These are phyloP conservation scores for Coriaria nepalensis DNA, from an alignment of 306 rosid genomes.

Conservation along the genomic window DNA sequence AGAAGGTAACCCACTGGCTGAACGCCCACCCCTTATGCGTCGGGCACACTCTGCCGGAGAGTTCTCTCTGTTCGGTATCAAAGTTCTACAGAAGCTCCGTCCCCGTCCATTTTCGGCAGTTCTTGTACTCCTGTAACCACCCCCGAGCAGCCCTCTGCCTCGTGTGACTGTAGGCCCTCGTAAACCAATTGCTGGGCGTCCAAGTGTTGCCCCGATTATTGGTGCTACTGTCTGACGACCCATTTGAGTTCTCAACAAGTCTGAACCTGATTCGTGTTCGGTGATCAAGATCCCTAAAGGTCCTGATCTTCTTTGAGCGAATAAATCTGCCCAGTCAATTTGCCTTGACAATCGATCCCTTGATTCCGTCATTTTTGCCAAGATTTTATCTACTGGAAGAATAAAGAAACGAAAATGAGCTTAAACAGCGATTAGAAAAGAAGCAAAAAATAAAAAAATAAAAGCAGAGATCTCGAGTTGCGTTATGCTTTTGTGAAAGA, in stretches of 20 bases:
- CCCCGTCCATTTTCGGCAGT: constrained; percentile 21
- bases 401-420: no score
- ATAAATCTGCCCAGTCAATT: constrained; percentile 25
- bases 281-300: constrained; percentile 7
- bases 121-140: constrained; percentile 19
- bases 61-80: constrained; percentile 18
- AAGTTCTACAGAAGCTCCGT: constrained; percentile 7
- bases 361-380: constrained; percentile 43
- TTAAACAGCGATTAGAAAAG: no score
- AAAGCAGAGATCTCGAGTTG: no score
- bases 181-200: constrained; percentile 9
- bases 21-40: constrained; percentile 21
- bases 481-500: no score
- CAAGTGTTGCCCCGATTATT: constrained; percentile 9
- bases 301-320: constrained; percentile 24
- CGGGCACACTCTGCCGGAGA: constrained; percentile 12
- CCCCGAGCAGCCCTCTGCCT: constrained; percentile 8
- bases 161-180: constrained; percentile 12
- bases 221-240: background rate
- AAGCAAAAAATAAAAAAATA: no score
- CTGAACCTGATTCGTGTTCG: constrained; percentile 2
- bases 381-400: no score
- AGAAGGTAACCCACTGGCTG: constrained; percentile 39
- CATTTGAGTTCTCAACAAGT: constrained; percentile 15
- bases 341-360: constrained; percentile 38